Base-by-base conservation (phyloP, 2,329 filamentous ascomycete species). In the Rhinocladiella mackenziei region DNA sequence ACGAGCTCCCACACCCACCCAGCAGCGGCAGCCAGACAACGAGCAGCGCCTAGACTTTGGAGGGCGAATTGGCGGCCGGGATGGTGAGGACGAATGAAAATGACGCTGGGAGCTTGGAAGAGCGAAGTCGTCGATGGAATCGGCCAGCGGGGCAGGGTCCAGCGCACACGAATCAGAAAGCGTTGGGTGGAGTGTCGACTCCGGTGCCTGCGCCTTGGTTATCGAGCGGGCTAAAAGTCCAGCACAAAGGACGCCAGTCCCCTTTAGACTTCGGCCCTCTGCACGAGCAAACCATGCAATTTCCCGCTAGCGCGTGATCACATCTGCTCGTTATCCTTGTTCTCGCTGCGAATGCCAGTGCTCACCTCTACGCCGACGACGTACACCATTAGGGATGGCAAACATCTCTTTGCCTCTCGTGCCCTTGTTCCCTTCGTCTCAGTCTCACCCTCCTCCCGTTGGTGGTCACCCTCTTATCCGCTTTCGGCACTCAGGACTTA, bases 301-400 rank as follows among this genome's bases (percentile, higher is more conserved):
- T 35, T 51, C 48, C 48, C 41, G 14, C n/a, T 46, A 47, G 43
- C 44, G 44, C 43, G 32, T 48, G 48, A 51, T 26, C 40, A 35
- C 26, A 31, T 41, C 37, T 51, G 26, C 48, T 28, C 42, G 39
- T 33, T 39, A 15, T 35, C 20, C 30, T 14, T 17, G 7, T 7
- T 7, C 7, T 9, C 32, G 32, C 11, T 26, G 23, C 23, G 7
- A 11, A 11, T 26, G 7, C 23, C 23, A 26, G 23, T n/a, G 23
- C 11, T 39, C 17, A 39, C 14, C 7, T 45, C 28, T 45, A 39
- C 42, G 42, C 42, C 17, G n/a, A 5, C 9, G 13, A 11, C 15
- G 2, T 18, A 23, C 3, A 18, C n/a, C n/a, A n/a, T n/a, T n/a
- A n/a, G n/a, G n/a, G n/a, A n/a, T n/a, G n/a, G n/a, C n/a, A n/a